These are phyloP conservation scores for Colletotrichum noveboracense DNA, from an alignment of 2,329 filamentous ascomycete species.

Conservation along the genomic window DNA sequence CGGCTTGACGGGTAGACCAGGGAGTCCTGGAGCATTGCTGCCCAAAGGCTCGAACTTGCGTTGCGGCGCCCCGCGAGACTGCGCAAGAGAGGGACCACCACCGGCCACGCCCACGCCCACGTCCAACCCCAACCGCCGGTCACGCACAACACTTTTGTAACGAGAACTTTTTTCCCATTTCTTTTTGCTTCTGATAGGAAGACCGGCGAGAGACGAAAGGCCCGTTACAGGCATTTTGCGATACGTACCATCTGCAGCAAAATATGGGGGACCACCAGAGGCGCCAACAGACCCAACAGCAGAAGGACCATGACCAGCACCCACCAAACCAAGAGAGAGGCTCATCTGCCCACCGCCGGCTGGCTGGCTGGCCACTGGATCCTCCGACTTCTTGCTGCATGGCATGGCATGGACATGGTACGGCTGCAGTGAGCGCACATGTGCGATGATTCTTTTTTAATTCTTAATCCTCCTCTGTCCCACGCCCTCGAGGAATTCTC, in stretches of 20 bases:
- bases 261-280: neutral
- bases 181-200: slow-evolving; percentile 15
- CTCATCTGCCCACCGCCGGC: neutral
- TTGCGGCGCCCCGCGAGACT: slow-evolving; percentile 19
- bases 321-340: neutral
- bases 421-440: slow-evolving; percentile 18
- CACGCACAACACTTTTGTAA: neutral
- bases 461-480: slow-evolving; percentile 17
- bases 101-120: neutral
- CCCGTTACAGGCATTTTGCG: neutral
- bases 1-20: slow-evolving; percentile 2
- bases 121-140: slow-evolving; percentile 3
- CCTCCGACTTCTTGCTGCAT: slow-evolving; percentile 10
- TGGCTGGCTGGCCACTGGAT: neutral
- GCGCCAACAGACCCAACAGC: neutral
- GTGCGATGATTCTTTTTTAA: slow-evolving; percentile 14
- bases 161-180: neutral
- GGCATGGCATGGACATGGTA: slow-evolving; percentile 15
- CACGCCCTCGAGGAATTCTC: neutral
- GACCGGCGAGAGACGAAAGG: neutral
- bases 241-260: neutral
- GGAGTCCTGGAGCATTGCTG: slow-evolving; percentile 24
- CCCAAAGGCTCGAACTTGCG: slow-evolving; percentile 18
- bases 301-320: neutral
- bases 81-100: slow-evolving; percentile 9